Evolutionary conservation across 257 asterid species (phyloP).

Genomic region (Agastache rugosa): DNA sequence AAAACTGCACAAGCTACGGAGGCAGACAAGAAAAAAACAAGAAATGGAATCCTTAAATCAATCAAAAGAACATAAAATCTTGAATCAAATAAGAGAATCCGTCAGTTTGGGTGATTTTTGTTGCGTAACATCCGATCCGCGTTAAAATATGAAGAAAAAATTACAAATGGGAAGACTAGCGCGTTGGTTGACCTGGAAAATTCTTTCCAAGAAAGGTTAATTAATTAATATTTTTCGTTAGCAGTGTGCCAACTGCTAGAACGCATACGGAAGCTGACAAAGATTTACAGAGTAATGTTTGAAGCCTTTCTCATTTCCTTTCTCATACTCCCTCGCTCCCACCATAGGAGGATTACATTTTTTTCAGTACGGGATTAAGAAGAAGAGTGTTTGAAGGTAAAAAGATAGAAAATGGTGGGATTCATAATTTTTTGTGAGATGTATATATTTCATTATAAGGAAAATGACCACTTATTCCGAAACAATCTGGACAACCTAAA

Average conservation of each 20-base stretch:
- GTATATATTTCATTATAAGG: too few species aligned
- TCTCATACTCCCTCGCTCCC: too few species aligned
- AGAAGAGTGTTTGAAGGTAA: too few species aligned
- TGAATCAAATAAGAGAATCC: slow-evolving; percentile 30
- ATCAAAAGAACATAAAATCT: slow-evolving; percentile 21
- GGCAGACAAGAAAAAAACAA: slow-evolving; percentile 24
- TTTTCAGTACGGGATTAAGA: too few species aligned
- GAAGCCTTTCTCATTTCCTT: background rate
- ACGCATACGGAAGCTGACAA: slow-evolving; percentile 41
- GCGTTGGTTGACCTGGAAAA: slow-evolving; percentile 72
- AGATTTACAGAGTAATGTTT: slow-evolving; percentile 18
- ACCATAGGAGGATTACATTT: too few species aligned
- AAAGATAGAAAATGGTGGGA: too few species aligned
- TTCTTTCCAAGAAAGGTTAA: slow-evolving; percentile 29
- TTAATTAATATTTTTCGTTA: slow-evolving; percentile 7
- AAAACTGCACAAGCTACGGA: slow-evolving; percentile 30
- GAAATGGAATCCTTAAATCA: slow-evolving; percentile 28
- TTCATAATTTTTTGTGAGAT: too few species aligned
- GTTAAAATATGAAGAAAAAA: slow-evolving; percentile 34
- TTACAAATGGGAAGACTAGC: slow-evolving; percentile 44
- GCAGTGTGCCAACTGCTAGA: slow-evolving; percentile 35
- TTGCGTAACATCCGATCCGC: slow-evolving; percentile 49
- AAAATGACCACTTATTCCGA: too few species aligned
- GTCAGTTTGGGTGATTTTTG: slow-evolving; percentile 35
- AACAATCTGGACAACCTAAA: too few species aligned